A percentile compares a stretch with the other conserved stretches of the same genome.
Evolutionary conservation across 495 filamentous ascomycete genomes (phyloP).

Genomic region (Penicillium coprophilum): DNA sequence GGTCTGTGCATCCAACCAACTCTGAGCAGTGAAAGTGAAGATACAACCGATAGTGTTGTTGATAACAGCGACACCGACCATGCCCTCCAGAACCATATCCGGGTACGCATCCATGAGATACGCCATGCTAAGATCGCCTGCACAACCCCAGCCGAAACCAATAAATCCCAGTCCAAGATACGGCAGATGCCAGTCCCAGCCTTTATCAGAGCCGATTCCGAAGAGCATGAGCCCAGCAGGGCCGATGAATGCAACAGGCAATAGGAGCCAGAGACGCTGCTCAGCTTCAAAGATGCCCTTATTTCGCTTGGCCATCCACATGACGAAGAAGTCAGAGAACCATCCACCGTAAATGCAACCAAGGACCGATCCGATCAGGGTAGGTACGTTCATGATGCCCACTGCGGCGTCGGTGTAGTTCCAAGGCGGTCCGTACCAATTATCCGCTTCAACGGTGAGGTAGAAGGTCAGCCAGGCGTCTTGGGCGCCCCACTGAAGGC

Average conservation of each 20-base stretch:
- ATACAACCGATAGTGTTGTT: conserved; percentile 39
- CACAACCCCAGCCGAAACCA: conserved; percentile 39
- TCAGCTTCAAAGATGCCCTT: conserved; percentile 35
- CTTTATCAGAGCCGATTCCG: conserved; percentile 31
- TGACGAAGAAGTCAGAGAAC: conserved; percentile 36
- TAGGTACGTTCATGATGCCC: conserved; percentile 38
- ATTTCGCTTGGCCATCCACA: conserved; percentile 33
- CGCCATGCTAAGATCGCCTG: conserved; percentile 35
- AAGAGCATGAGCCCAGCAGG: conserved; percentile 37
- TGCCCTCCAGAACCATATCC: conserved; percentile 36
- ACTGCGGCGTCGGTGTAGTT: conserved; percentile 33
- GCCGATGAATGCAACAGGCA: conserved; percentile 29
- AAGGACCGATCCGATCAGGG: conserved; percentile 33
- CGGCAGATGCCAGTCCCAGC: conserved; percentile 25
- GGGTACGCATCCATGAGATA: conserved; percentile 37
- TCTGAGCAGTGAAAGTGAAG: conserved; percentile 31
- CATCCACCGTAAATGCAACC: conserved; percentile 40
- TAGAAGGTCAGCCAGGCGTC: conserved; percentile 43
- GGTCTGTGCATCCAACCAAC: conserved; percentile 24
- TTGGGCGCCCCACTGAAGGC: conserved; percentile 39
- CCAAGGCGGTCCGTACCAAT: conserved; percentile 34
- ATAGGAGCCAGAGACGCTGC: conserved; percentile 37
- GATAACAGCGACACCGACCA: conserved; percentile 38
- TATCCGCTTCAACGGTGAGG: conserved; percentile 36
- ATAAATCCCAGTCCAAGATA: conserved; percentile 35